Evolutionary conservation across 2,329 filamentous ascomycete species (phyloP).

Genomic region (Lojkania enalia): DNA sequence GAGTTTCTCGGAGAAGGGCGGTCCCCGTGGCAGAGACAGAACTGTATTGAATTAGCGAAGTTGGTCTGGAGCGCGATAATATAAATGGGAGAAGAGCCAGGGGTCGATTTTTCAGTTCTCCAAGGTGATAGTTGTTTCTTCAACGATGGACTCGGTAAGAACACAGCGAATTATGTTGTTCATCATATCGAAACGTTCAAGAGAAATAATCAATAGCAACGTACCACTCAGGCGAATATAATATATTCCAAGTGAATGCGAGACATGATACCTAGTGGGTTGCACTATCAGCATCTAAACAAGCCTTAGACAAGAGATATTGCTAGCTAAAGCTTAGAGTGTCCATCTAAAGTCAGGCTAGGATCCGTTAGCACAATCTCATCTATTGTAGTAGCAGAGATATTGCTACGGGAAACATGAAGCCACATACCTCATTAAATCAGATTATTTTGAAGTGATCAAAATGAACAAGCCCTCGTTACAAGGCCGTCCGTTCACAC

Average conservation of each 20-base stretch:
- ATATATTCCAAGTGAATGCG: background rate
- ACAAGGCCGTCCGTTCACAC: slow-evolving; percentile 62
- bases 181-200: slow-evolving; percentile 54
- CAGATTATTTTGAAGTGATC: slow-evolving; percentile 69
- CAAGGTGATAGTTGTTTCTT: slow-evolving; percentile 66
- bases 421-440: slow-evolving; percentile 66
- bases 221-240: too few species aligned
- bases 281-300: slow-evolving; percentile 27
- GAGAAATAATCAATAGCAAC: slow-evolving; percentile 6
- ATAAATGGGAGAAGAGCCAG: slow-evolving; percentile 1
- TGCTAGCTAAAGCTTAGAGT: slow-evolving; percentile 16
- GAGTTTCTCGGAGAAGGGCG: too few species aligned
- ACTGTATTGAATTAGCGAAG: too few species aligned
- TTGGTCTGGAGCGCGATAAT: background rate
- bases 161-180: slow-evolving; percentile 65
- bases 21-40: too few species aligned
- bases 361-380: slow-evolving; percentile 25
- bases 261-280: slow-evolving; percentile 4
- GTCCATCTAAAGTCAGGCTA: slow-evolving; percentile 47
- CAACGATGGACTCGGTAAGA: slow-evolving; percentile 64
- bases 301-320: slow-evolving; percentile 13
- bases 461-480: slow-evolving; percentile 54
- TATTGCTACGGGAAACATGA: background rate
- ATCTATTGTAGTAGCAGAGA: background rate
- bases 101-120: slow-evolving; percentile 61